These are phyloP conservation scores for Prinsepia uniflora DNA, from an alignment of 306 rosid genomes.

Conservation along the genomic window DNA sequence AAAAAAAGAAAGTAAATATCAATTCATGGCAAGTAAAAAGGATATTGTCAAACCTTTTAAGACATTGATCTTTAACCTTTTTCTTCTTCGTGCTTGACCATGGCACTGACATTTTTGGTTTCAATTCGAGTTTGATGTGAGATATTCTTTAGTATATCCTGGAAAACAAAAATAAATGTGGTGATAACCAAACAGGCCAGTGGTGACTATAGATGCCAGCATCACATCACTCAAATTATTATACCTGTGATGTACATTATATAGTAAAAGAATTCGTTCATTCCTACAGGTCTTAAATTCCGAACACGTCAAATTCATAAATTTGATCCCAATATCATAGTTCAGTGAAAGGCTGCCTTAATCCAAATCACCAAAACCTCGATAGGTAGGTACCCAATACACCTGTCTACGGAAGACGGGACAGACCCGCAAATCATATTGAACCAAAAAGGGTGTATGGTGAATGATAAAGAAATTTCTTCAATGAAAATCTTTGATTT, in stretches of 20 bases:
- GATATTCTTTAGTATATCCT: constrained; percentile 57
- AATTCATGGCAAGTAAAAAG: constrained; percentile 8
- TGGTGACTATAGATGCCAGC: constrained; percentile 10
- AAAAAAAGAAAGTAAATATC: constrained; percentile 16
- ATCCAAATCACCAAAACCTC: background rate
- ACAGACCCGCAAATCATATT: background rate
- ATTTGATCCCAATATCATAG: background rate
- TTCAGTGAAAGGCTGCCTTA: background rate
- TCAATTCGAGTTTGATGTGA: constrained; percentile 41
- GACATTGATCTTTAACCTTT: constrained; percentile 36
- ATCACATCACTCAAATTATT: constrained; percentile 1
- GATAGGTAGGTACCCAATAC: background rate
- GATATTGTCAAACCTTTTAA: constrained; percentile 7
- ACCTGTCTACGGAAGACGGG: background rate
- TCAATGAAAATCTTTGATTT: background rate
- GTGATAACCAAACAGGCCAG: constrained; percentile 22
- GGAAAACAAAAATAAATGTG: constrained; percentile 33
- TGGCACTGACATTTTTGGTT: constrained; percentile 19
- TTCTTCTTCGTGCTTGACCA: constrained; percentile 26
- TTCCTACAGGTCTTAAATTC: background rate
- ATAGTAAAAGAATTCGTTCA: background rate
- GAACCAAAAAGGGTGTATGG: background rate
- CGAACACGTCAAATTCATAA: background rate
- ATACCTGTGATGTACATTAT: background rate
- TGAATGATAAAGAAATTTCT: background rate